Percentiles rank a stretch among this genome's conserved stretches.
Conservation (phyloP, 768 basidiomycete genomes). For the Leccinellum rugosiceps region DNA sequence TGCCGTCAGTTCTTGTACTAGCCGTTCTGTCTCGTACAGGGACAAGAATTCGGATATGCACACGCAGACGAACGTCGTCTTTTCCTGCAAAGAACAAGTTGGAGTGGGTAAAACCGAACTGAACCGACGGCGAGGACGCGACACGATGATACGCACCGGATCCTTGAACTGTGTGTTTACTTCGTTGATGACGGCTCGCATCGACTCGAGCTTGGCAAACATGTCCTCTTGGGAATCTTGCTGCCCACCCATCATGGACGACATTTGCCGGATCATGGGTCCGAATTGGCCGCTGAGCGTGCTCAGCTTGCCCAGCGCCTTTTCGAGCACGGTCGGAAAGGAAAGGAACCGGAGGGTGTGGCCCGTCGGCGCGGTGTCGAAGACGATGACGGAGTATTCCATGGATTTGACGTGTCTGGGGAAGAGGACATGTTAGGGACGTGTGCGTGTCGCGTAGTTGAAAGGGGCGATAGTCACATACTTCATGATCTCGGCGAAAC, state of each 20-base stretch:
- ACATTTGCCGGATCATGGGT: constrained; percentile 96
- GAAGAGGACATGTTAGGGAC: neutral
- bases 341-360: constrained; percentile 98
- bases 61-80: constrained; percentile 98
- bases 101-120: neutral
- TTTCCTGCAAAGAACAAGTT: constrained; percentile 60
- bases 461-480: constrained; percentile 27
- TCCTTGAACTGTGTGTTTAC: constrained; percentile 99
- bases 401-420: constrained; percentile 97
- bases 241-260: constrained; percentile 92
- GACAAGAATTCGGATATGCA: constrained; percentile 99
- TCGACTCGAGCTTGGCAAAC: constrained; percentile 96
- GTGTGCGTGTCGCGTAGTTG: too few relatives aligned
- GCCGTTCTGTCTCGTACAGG: constrained; percentile 96
- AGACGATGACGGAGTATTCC: constrained; percentile 99
- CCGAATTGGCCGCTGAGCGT: constrained; percentile 93
- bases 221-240: constrained; percentile 93
- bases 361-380: constrained; percentile 98
- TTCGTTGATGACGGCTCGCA: constrained; percentile 96
- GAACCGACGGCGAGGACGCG: neutral
- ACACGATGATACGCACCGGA: constrained; percentile 59
- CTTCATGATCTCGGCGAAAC: constrained; percentile 99
- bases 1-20: constrained; percentile 92
- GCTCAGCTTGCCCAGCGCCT: constrained; percentile 93
- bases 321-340: constrained; percentile 98